These are phyloP conservation scores for Amphibolis antarctica DNA, from an alignment of 106 monocot species.

Conservation along the genomic window DNA sequence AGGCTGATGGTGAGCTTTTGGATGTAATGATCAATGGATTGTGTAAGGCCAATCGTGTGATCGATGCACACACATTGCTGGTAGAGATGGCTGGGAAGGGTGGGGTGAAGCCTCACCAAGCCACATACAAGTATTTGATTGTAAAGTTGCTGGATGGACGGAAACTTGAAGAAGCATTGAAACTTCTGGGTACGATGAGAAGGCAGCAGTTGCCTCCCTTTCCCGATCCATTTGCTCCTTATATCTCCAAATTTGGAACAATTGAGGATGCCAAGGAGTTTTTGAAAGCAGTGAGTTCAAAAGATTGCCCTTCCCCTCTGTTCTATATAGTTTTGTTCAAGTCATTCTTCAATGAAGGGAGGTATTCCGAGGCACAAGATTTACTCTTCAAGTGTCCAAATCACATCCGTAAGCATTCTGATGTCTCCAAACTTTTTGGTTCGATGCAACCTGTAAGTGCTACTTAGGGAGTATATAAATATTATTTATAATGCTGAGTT, in stretches of 20 bases:
- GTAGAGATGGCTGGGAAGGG: constrained; percentile 45
- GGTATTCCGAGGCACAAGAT: constrained; percentile 68
- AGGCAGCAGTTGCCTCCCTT: constrained; percentile 60
- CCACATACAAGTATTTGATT: constrained; percentile 67
- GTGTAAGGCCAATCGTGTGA: constrained; percentile 24
- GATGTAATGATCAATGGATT: constrained; percentile 67
- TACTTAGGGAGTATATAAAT: not conserved
- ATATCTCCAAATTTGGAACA: constrained; percentile 74
- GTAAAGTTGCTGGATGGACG: constrained; percentile 31
- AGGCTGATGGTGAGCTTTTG: constrained; percentile 60
- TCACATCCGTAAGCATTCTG: constrained; percentile 67
- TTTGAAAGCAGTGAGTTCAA: constrained; percentile 47
- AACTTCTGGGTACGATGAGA: constrained; percentile 60
- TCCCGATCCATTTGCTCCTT: constrained; percentile 47
- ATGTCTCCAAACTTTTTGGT: constrained; percentile 56
- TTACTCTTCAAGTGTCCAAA: constrained; percentile 73
- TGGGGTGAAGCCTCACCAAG: constrained; percentile 61
- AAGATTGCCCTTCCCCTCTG: constrained; percentile 39
- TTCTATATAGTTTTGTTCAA: constrained; percentile 62
- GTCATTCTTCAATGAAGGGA: constrained; percentile 67
- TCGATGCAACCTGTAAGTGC: constrained; percentile 30
- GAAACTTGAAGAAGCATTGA: constrained; percentile 63
- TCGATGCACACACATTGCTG: constrained; percentile 36
- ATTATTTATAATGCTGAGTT: not conserved
- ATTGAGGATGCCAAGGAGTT: constrained; percentile 58